Percentiles rank a stretch among this genome's conserved stretches.
phyloP scores from a whole-genome alignment of 371 early-diverging fungal genomes.

The Apophysomyces trapeziformis region DNA sequence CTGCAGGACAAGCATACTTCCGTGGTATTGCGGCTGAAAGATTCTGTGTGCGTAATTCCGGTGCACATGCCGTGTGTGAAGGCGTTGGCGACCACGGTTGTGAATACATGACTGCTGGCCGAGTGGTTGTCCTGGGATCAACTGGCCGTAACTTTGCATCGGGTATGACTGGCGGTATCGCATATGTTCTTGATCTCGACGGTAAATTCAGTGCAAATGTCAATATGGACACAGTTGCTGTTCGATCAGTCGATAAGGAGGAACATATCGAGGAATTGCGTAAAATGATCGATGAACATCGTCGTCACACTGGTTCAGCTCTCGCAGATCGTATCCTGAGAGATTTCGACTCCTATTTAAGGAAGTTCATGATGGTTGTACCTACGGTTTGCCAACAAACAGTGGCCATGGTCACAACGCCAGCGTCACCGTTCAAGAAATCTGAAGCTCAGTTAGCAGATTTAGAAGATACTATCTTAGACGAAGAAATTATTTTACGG shows the following conservation, averaged over 20 bases:
- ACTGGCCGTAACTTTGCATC: conserved; percentile 97
- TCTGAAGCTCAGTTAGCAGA: conserved; percentile 58
- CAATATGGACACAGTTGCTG: conserved; percentile 55
- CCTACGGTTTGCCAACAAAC: conserved; percentile 60
- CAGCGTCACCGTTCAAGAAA: no score
- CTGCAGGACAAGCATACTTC: conserved; percentile 87
- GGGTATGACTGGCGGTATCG: conserved; percentile 94
- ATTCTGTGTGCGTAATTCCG: conserved; percentile 95
- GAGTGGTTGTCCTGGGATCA: conserved; percentile 81
- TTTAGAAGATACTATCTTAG: conserved; percentile 78
- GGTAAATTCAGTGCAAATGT: conserved; percentile 64
- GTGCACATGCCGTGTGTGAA: conserved; percentile 92
- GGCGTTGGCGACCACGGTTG: conserved; percentile 97
- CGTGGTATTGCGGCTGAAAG: conserved; percentile 94
- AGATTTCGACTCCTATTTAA: conserved; percentile 36
- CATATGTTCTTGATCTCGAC: conserved; percentile 78
- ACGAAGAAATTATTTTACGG: conserved; percentile 62
- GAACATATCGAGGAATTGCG: conserved; percentile 71
- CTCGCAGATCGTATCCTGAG: conserved; percentile 42
- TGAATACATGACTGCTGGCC: conserved; percentile 97
- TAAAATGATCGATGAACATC: conserved; percentile 69
- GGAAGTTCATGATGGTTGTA: conserved; percentile 83
- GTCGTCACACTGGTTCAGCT: conserved; percentile 69
- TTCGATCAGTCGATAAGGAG: conserved; percentile 66
- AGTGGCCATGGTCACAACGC: background rate